Evolutionary conservation across 306 rosid genomes (phyloP).

Genomic region (Aeschynomene evenia): DNA sequence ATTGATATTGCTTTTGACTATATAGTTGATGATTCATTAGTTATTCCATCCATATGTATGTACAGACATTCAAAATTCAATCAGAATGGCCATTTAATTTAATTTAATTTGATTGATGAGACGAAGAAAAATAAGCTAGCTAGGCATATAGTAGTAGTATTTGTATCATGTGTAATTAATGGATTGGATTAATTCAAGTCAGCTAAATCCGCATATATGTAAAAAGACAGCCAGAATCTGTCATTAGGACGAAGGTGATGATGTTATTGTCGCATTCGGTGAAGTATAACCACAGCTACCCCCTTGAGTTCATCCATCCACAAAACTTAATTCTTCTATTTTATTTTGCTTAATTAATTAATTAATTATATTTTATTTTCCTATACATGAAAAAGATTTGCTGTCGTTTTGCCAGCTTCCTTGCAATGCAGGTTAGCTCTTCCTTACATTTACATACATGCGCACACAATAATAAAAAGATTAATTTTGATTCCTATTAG

Average conservation of each 20-base stretch:
- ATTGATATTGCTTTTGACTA: constrained; percentile 20
- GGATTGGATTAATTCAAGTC: not conserved
- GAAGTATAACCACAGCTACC: constrained; percentile 1
- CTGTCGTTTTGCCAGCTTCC: not conserved
- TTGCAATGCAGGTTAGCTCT: not conserved
- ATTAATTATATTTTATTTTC: too few species aligned
- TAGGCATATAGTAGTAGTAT: not conserved
- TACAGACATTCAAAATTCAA: not conserved
- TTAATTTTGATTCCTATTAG: too few species aligned
- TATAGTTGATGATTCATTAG: not conserved
- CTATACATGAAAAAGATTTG: not conserved
- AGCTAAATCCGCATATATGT: not conserved
- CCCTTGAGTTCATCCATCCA: not conserved
- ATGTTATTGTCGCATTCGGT: constrained; percentile 36
- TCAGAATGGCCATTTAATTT: not conserved
- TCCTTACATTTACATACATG: not conserved
- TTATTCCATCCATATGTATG: not conserved
- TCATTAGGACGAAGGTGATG: constrained; percentile 14
- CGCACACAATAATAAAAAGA: too few species aligned
- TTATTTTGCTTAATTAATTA: too few species aligned
- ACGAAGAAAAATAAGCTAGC: not conserved
- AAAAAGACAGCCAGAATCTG: not conserved
- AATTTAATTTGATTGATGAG: too few species aligned
- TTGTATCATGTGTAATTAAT: too few species aligned
- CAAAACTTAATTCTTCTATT: too few species aligned